phyloP scores from a whole-genome alignment of 257 asterid genomes.

The Leptodermis oblonga region DNA sequence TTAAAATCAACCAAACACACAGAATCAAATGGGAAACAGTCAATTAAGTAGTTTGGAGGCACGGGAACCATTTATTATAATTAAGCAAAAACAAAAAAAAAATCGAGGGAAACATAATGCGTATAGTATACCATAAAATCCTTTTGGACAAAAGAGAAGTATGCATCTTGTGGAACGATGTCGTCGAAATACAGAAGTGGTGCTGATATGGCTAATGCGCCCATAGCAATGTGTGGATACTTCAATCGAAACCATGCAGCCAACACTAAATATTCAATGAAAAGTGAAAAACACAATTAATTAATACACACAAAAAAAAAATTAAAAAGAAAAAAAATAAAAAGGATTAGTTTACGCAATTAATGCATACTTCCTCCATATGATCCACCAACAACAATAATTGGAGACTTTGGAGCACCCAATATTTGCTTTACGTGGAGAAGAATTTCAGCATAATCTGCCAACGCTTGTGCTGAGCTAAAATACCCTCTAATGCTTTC shows the following conservation, averaged over 20 bases:
- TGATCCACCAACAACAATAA: conserved; percentile 15
- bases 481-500: conserved; percentile 1
- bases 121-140: conserved; percentile 21
- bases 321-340: too few species aligned
- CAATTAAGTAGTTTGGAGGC: neutral
- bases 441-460: conserved; percentile 17
- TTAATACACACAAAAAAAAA: neutral
- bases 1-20: too few species aligned
- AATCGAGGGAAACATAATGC: too few species aligned
- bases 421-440: neutral
- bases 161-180: conserved; percentile 21
- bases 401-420: conserved; percentile 9
- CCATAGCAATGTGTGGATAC: conserved; percentile 26
- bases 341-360: too few species aligned
- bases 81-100: too few species aligned
- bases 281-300: too few species aligned
- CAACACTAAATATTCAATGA: too few species aligned
- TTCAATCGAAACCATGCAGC: conserved; percentile 32
- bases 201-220: conserved; percentile 27
- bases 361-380: conserved; percentile 46
- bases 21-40: neutral
- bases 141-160: conserved; percentile 8
- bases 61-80: too few species aligned
- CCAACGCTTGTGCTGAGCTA: conserved; percentile 16
- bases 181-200: conserved; percentile 28